phyloP scores from a whole-genome alignment of 2,329 filamentous ascomycete genomes.

The Calonectria crousiana region DNA sequence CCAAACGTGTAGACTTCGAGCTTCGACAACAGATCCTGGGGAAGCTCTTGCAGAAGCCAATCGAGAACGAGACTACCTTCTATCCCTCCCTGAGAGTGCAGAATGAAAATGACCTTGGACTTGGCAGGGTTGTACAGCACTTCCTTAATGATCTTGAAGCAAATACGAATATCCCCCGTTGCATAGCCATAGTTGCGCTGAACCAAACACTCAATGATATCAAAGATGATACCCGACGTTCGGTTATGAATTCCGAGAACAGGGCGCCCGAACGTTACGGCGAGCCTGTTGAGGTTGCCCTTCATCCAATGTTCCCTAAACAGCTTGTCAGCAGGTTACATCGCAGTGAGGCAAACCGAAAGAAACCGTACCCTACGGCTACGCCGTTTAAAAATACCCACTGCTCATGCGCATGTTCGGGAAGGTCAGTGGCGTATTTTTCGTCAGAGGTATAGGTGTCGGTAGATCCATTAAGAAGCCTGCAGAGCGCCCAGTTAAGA shows the following conservation, averaged over 20 bases:
- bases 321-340: slow-evolving; percentile 22
- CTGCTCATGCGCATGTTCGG: slow-evolving; percentile 71
- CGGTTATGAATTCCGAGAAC: slow-evolving; percentile 81
- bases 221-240: slow-evolving; percentile 80
- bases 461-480: slow-evolving; percentile 62
- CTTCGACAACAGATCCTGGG: slow-evolving; percentile 73
- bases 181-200: slow-evolving; percentile 81
- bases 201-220: slow-evolving; percentile 81
- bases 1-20: slow-evolving; percentile 85
- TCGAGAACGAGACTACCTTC: slow-evolving; percentile 80
- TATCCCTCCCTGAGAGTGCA: slow-evolving; percentile 84
- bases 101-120: slow-evolving; percentile 78
- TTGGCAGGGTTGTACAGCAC: slow-evolving; percentile 71
- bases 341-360: neutral
- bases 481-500: slow-evolving; percentile 65
- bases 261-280: slow-evolving; percentile 78
- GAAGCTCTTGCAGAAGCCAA: slow-evolving; percentile 80
- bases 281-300: slow-evolving; percentile 77
- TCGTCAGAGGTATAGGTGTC: slow-evolving; percentile 65
- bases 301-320: slow-evolving; percentile 74
- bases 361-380: slow-evolving; percentile 64
- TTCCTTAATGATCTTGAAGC: slow-evolving; percentile 72
- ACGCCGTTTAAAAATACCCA: slow-evolving; percentile 89
- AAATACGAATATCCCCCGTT: slow-evolving; percentile 74
- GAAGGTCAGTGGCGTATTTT: slow-evolving; percentile 61